Conservation (phyloP, 768 basidiomycete genomes). For the Tylopilus intermedius region DNA sequence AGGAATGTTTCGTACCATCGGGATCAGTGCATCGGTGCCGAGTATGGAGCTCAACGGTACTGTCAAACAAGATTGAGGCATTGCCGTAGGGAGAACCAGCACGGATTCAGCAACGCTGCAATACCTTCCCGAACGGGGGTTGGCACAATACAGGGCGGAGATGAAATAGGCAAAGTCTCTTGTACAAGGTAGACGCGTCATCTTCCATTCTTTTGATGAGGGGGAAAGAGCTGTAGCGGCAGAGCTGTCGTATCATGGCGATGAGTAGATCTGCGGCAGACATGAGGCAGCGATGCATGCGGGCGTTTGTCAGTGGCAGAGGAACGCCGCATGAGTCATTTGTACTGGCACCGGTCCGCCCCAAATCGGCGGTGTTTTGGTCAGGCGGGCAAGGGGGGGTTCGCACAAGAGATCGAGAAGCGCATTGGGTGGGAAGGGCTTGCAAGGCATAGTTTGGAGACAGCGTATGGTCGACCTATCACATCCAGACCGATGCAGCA, state of each 20-base stretch:
- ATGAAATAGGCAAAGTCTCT: constrained; percentile 24
- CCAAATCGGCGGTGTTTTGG: constrained; percentile 13
- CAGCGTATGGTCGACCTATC: background rate
- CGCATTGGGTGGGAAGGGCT: background rate
- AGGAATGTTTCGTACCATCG: background rate
- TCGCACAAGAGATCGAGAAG: background rate
- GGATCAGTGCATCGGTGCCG: constrained; percentile 24
- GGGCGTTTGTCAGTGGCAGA: constrained; percentile 2
- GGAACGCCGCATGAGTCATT: constrained; percentile 16
- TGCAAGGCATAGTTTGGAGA: background rate
- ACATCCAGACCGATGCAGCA: constrained; percentile 2
- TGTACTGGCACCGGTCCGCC: constrained; percentile 7
- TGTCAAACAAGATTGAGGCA: constrained; percentile 6
- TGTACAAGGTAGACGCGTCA: background rate
- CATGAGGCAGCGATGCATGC: constrained; percentile 20
- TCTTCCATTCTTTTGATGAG: constrained; percentile 20
- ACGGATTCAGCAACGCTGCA: constrained; percentile 15
- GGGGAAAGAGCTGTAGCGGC: constrained; percentile 3
- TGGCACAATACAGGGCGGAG: constrained; percentile 21
- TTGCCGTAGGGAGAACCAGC: constrained; percentile 26
- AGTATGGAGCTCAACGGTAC: background rate
- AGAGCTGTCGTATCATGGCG: constrained; percentile 11
- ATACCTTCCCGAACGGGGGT: constrained; percentile 18
- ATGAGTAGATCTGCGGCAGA: constrained; percentile 16
- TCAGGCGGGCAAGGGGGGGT: constrained; percentile 3